Conservation (phyloP, 306 rosid genomes). For the Trifolium subterraneum region DNA sequence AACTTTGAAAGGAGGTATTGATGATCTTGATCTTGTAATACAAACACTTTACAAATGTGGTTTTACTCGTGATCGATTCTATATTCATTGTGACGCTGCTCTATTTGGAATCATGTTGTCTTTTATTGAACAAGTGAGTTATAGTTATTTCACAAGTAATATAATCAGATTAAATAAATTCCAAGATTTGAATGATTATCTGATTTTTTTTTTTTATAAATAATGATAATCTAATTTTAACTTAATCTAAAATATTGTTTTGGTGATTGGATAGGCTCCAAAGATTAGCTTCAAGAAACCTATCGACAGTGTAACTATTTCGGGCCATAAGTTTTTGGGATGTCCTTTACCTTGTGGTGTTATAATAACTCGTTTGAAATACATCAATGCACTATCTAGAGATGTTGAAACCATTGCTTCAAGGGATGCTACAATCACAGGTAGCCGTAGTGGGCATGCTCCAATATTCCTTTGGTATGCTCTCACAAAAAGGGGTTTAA, state of each 20-base stretch:
- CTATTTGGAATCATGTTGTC: slow-evolving; percentile 30
- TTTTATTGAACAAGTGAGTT: slow-evolving; percentile 24
- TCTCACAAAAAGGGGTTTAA: slow-evolving; percentile 12
- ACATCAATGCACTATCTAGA: slow-evolving; percentile 54
- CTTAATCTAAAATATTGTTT: not conserved
- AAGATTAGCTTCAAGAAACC: slow-evolving; percentile 37
- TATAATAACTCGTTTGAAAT: slow-evolving; percentile 51
- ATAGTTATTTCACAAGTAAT: not conserved
- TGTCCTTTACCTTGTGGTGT: slow-evolving; percentile 43
- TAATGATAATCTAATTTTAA: not conserved
- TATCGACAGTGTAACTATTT: slow-evolving; percentile 32
- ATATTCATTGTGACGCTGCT: slow-evolving; percentile 38
- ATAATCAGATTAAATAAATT: not conserved
- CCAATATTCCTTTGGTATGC: slow-evolving; percentile 29
- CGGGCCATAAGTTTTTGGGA: slow-evolving; percentile 41
- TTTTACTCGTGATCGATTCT: slow-evolving; percentile 31
- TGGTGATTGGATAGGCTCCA: slow-evolving; percentile 30
- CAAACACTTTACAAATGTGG: slow-evolving; percentile 53
- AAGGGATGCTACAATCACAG: slow-evolving; percentile 32
- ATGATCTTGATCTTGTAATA: slow-evolving; percentile 55
- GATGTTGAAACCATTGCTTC: slow-evolving; percentile 35
- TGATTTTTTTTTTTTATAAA: too few relatives aligned
- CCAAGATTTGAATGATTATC: not conserved
- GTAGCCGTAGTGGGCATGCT: slow-evolving; percentile 27
- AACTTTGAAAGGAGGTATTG: slow-evolving; percentile 39